phyloP scores from a whole-genome alignment of 2,329 filamentous ascomycete species.

The Clonostachys rhizophaga region DNA sequence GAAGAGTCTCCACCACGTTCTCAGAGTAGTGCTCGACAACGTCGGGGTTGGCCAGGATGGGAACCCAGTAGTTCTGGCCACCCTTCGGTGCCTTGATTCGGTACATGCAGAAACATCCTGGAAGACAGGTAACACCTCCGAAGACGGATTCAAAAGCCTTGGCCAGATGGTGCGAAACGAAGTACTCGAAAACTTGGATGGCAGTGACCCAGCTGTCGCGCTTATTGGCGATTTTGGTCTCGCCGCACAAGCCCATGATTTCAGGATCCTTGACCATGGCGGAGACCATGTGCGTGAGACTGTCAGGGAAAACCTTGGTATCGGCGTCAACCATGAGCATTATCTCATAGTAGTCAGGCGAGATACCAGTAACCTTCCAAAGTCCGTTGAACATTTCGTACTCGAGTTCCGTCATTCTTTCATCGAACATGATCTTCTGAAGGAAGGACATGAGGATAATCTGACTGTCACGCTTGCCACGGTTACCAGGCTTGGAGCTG shows the following conservation, averaged over 20 bases:
- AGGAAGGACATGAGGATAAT: constrained; percentile 99
- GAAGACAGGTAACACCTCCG: constrained; percentile 96
- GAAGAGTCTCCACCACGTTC: constrained; percentile 95
- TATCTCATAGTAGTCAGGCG: constrained; percentile 95
- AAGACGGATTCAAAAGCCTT: constrained; percentile 99
- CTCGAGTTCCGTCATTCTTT: constrained; percentile 98
- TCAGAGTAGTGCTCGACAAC: constrained; percentile 99
- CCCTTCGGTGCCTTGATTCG: constrained; percentile 99
- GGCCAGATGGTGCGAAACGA: constrained; percentile 94
- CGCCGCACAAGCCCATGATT: constrained; percentile 97
- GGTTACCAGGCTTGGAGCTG: constrained; percentile 87
- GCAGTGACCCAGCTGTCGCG: constrained; percentile 90
- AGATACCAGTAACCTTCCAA: constrained; percentile 98
- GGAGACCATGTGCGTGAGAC: constrained; percentile 96
- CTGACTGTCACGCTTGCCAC: constrained; percentile 97
- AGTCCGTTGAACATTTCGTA: constrained; percentile 99
- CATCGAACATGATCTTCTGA: constrained; percentile 99
- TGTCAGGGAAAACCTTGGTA: constrained; percentile 98
- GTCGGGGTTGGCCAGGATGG: constrained; percentile 95
- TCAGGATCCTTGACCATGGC: constrained; percentile 99
- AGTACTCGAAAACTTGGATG: constrained; percentile 99
- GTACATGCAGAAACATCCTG: constrained; percentile 99
- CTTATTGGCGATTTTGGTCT: constrained; percentile 99
- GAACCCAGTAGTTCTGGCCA: constrained; percentile 98
- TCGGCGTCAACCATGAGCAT: constrained; percentile 99